phyloP scores from a whole-genome alignment of 2,329 filamentous ascomycete genomes.

The Ascomycota sp. region DNA sequence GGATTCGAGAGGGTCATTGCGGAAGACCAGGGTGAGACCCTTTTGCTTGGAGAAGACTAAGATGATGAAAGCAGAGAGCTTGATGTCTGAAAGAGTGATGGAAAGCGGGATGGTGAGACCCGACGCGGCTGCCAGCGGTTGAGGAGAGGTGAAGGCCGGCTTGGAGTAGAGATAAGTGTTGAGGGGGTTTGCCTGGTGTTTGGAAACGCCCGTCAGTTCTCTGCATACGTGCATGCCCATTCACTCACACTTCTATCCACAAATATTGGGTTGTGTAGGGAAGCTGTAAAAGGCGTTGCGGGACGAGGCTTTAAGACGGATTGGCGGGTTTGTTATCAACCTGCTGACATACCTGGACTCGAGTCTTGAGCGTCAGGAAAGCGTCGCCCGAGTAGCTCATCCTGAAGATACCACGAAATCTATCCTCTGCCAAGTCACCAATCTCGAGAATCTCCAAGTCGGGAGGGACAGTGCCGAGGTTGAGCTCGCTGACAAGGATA shows the following conservation, averaged over 20 bases:
- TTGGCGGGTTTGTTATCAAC: not conserved
- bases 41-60: constrained; percentile 95
- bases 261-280: not conserved
- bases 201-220: constrained; percentile 23
- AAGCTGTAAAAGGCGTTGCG: not conserved
- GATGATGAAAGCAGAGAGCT: constrained; percentile 90
- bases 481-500: constrained; percentile 93
- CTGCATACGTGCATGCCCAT: no score
- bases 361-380: constrained; percentile 80
- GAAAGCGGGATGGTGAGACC: constrained; percentile 92
- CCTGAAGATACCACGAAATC: constrained; percentile 95
- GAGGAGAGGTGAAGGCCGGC: constrained; percentile 75
- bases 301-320: not conserved
- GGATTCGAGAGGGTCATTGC: constrained; percentile 92
- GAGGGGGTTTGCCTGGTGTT: constrained; percentile 59
- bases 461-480: constrained; percentile 80
- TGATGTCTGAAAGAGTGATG: constrained; percentile 87
- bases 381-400: constrained; percentile 96
- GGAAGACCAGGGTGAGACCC: constrained; percentile 84
- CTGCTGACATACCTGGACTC: constrained; percentile 51
- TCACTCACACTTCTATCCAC: no score
- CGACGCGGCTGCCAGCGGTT: constrained; percentile 73
- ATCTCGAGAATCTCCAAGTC: constrained; percentile 95
- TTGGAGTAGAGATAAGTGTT: constrained; percentile 89
- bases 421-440: constrained; percentile 86